A percentile compares a stretch with the other conserved stretches of the same genome.
Conservation (phyloP, 208 protist genomes). For the Leishmania gerbilli region DNA sequence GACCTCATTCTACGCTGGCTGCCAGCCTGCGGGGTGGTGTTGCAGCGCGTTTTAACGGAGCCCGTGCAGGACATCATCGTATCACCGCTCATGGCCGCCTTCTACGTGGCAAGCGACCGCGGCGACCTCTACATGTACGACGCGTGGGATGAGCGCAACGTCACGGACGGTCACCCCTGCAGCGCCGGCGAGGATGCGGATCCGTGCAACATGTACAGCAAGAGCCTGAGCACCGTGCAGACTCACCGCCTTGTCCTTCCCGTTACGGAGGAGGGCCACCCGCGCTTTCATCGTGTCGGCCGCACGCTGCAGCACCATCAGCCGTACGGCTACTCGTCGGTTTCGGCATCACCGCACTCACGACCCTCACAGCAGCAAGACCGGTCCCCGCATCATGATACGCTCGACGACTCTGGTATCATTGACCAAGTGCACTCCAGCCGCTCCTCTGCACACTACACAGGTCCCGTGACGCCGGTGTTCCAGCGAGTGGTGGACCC, state of each 20-base stretch:
- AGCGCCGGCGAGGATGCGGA: not conserved
- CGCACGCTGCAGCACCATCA: conserved; percentile 5
- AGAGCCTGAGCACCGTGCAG: conserved; percentile 9
- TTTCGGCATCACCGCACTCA: not conserved
- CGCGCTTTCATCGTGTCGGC: conserved; percentile 21
- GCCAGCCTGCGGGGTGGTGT: conserved; percentile 54
- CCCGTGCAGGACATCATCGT: conserved; percentile 59
- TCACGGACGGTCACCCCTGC: conserved; percentile 13
- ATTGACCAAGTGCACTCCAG: conserved; percentile 12
- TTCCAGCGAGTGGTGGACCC: conserved; percentile 28
- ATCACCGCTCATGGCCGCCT: conserved; percentile 62
- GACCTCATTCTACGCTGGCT: conserved; percentile 70
- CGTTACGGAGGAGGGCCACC: conserved; percentile 32
- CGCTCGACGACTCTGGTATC: not conserved
- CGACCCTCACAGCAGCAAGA: not conserved
- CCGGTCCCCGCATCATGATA: not conserved
- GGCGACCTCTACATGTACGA: conserved; percentile 74
- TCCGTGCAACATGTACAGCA: not conserved
- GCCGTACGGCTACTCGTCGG: conserved; percentile 2
- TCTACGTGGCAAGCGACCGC: conserved; percentile 65
- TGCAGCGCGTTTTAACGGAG: conserved; percentile 56
- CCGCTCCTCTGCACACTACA: conserved; percentile 21
- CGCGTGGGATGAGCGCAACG: conserved; percentile 60
- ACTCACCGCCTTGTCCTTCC: conserved; percentile 23
- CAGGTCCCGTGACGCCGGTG: conserved; percentile 22